Conservation (phyloP, 306 rosid species). For the Prunus persica region DNA sequence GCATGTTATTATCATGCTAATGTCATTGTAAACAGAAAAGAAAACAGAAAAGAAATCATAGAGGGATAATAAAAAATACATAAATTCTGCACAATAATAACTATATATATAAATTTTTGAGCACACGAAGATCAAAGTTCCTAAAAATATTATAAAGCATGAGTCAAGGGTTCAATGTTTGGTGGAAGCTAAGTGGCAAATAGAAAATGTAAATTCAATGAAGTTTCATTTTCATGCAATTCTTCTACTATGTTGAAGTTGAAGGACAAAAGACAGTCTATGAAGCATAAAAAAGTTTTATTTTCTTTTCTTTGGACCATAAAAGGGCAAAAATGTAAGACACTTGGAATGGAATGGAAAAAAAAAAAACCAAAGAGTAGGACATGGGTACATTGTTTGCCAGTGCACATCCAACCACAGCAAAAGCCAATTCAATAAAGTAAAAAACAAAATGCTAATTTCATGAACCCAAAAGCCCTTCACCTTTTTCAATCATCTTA, state of each 20-base stretch:
- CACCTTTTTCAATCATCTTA: constrained; percentile 10
- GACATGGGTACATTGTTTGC: background rate
- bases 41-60: too few species aligned
- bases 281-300: too few species aligned
- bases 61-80: fast-evolving
- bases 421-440: constrained; percentile 7
- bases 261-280: constrained; percentile 17
- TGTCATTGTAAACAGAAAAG: too few species aligned
- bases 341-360: background rate
- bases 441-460: constrained; percentile 8
- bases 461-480: constrained; percentile 4
- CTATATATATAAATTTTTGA: background rate
- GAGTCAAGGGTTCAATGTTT: too few species aligned
- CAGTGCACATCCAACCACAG: constrained; percentile 15
- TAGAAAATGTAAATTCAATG: background rate
- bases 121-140: too few species aligned
- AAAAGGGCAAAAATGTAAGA: constrained; percentile 7
- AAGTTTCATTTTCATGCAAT: background rate
- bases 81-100: background rate
- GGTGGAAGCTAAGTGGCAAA: background rate
- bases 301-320: constrained; percentile 5
- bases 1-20: fast-evolving
- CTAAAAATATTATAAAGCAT: background rate
- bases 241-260: constrained; percentile 5
- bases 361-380: background rate